Conservation (phyloP, 169 alveolate genomes). For the Plasmodium knowlesi region DNA sequence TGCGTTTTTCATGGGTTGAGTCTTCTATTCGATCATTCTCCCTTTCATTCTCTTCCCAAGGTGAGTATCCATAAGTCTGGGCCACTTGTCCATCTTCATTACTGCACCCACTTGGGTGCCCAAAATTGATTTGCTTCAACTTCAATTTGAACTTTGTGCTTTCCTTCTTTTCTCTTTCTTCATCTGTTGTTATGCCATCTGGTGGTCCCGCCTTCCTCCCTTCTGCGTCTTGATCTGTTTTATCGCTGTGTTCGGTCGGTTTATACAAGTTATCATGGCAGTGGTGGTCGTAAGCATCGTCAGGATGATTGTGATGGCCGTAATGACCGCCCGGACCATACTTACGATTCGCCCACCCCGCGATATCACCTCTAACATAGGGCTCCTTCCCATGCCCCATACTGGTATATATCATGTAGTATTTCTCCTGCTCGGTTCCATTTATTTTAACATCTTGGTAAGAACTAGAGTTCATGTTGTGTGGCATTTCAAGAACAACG, state of each 20-base stretch:
- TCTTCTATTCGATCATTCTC: neutral
- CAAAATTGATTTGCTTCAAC: neutral
- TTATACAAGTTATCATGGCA: neutral
- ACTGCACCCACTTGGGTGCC: neutral
- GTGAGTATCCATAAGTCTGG: neutral
- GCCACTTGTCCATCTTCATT: neutral
- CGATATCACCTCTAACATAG: neutral
- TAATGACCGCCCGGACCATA: neutral
- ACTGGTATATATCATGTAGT: slow-evolving; percentile 57
- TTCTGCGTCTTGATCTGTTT: neutral
- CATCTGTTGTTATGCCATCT: neutral
- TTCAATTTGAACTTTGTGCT: neutral
- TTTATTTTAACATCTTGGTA: slow-evolving; percentile 53
- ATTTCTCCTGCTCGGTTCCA: slow-evolving; percentile 9
- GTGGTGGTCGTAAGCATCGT: neutral
- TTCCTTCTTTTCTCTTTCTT: neutral
- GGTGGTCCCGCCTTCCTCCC: neutral
- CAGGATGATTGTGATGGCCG: neutral
- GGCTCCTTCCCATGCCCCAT: neutral
- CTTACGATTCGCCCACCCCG: neutral
- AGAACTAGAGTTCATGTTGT: slow-evolving; percentile 24
- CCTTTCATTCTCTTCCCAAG: neutral
- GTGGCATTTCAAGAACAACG: slow-evolving; percentile 51
- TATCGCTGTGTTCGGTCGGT: neutral
- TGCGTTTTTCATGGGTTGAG: neutral